These are phyloP conservation scores for Mucuna pruriens DNA, from an alignment of 306 rosid genomes.

Conservation along the genomic window DNA sequence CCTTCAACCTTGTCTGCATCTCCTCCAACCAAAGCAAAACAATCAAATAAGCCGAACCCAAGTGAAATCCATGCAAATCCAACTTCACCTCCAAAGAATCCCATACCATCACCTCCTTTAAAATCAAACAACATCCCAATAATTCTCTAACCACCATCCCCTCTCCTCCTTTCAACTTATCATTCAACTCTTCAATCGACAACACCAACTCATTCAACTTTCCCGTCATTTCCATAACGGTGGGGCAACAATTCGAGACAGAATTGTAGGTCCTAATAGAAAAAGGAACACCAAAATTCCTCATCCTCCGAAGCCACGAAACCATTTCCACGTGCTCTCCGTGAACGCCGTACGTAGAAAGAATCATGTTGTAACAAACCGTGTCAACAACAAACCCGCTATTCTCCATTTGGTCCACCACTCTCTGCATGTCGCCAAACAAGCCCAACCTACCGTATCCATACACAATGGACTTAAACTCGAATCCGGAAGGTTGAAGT, in stretches of 20 bases:
- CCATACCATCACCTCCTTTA: constrained; percentile 74
- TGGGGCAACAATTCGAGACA: constrained; percentile 69
- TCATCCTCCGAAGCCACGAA: constrained; percentile 73
- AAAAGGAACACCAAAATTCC: constrained; percentile 48
- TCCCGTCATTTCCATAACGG: constrained; percentile 49
- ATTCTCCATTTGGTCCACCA: constrained; percentile 60
- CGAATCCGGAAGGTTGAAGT: constrained; percentile 59
- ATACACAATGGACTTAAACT: constrained; percentile 61
- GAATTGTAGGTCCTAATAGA: constrained; percentile 75
- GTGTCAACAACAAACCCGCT: constrained; percentile 63
- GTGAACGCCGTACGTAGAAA: constrained; percentile 70
- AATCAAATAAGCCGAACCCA: constrained; percentile 69
- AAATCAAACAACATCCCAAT: constrained; percentile 44
- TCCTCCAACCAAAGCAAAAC: constrained; percentile 77
- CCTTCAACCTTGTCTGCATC: constrained; percentile 50
- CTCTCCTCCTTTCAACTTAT: constrained; percentile 59
- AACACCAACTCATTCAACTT: constrained; percentile 48
- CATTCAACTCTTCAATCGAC: constrained; percentile 53
- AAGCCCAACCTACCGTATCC: constrained; percentile 73
- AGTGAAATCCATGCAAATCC: constrained; percentile 84
- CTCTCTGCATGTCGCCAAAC: constrained; percentile 66
- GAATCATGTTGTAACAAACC: constrained; percentile 74
- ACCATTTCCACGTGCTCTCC: constrained; percentile 65
- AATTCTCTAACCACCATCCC: constrained; percentile 68
- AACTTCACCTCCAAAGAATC: constrained; percentile 68